Conservation (phyloP, 108 stramenopile species). For the Aurantiochytrium sp. region DNA sequence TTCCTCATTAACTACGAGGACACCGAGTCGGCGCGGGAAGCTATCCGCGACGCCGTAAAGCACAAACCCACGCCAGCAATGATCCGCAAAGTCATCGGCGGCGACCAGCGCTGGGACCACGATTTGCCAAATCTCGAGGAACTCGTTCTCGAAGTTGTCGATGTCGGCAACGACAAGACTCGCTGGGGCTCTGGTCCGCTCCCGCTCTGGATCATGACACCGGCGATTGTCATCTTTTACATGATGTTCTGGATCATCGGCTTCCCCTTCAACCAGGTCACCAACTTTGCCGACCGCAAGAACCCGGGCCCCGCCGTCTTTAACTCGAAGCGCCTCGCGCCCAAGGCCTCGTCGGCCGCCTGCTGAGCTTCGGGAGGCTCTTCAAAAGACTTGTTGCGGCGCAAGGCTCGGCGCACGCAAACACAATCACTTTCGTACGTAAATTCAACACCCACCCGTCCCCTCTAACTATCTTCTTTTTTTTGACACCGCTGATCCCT, state of each 20-base stretch:
- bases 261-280: constrained; percentile 13
- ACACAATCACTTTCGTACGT: too few species aligned
- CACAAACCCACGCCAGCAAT: neutral
- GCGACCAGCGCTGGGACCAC: neutral
- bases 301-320: neutral
- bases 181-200: neutral
- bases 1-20: neutral
- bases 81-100: neutral
- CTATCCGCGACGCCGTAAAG: neutral
- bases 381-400: too few species aligned
- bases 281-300: constrained; percentile 18
- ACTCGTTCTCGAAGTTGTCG: neutral
- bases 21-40: neutral
- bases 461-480: too few species aligned
- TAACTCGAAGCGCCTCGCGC: constrained; percentile 10
- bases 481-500: too few species aligned
- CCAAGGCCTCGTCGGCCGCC: neutral
- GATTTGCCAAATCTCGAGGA: constrained; percentile 24
- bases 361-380: neutral
- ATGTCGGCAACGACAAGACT: neutral
- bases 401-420: too few species aligned
- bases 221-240: constrained; percentile 2
- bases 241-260: constrained; percentile 16
- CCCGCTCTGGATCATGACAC: constrained; percentile 3
- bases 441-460: too few species aligned